These are phyloP conservation scores for Phytopythium litorale DNA, from an alignment of 352 stramenopile genomes.

Conservation along the genomic window DNA sequence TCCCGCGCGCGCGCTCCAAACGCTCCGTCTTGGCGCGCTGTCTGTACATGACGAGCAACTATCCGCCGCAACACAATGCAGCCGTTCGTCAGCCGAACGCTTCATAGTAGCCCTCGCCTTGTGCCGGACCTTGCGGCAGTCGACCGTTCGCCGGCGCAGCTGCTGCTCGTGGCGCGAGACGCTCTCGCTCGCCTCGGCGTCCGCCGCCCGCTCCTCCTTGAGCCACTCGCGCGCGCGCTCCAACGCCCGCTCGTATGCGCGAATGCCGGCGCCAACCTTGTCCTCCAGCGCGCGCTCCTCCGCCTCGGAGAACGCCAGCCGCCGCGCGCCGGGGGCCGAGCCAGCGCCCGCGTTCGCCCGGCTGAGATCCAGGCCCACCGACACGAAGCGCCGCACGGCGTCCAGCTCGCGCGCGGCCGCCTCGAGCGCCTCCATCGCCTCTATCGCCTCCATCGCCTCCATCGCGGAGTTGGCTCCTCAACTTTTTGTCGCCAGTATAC, in stretches of 20 bases:
- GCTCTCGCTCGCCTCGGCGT: conserved; percentile 14
- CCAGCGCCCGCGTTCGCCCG: conserved; percentile 7
- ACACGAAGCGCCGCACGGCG: conserved; percentile 39
- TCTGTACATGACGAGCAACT: conserved; percentile 56
- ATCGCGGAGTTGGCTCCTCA: neutral
- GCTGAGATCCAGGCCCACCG: conserved; percentile 27
- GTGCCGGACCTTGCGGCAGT: conserved; percentile 43
- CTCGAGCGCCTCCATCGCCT: conserved; percentile 35
- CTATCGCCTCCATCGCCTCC: neutral
- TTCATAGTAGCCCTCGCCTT: neutral
- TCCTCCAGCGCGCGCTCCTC: conserved; percentile 67
- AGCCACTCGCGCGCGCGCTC: conserved; percentile 35
- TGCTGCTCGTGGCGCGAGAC: conserved; percentile 26
- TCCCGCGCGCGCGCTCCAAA: conserved; percentile 43
- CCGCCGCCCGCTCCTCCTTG: conserved; percentile 30
- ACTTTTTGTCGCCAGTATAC: too few species aligned
- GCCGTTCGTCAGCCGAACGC: neutral
- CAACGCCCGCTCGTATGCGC: conserved; percentile 30
- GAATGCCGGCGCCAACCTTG: conserved; percentile 43
- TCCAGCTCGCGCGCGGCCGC: conserved; percentile 41
- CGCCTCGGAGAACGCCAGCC: conserved; percentile 40
- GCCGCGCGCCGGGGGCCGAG: conserved; percentile 14
- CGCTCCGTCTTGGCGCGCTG: conserved; percentile 58
- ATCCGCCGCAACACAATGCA: neutral
- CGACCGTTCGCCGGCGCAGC: conserved; percentile 31